A percentile compares a stretch with the other conserved stretches of the same genome.
Evolutionary conservation across 2,329 filamentous ascomycete species (phyloP).

Genomic region (Periglandula ipomoeae): DNA sequence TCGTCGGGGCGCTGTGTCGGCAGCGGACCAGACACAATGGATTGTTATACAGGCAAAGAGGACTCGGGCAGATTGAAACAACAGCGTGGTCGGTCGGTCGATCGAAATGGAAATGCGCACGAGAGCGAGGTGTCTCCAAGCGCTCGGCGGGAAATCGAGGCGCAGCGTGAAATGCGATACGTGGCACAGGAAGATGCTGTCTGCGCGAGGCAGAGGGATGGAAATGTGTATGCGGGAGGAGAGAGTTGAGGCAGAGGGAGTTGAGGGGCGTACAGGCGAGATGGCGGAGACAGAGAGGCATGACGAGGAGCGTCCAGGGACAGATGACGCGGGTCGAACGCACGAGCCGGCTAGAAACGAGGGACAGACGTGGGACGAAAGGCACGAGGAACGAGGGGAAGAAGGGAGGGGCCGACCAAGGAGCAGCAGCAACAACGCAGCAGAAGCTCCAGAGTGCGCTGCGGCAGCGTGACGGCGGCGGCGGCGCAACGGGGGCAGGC

Average conservation of each 20-base stretch:
- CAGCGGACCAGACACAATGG: not conserved
- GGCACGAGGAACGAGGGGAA: not conserved
- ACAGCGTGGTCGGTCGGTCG: not conserved
- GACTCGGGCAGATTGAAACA: not conserved
- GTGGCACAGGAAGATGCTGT: not conserved
- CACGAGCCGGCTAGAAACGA: slow-evolving; percentile 5
- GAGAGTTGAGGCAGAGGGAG: not conserved
- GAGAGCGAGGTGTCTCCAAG: not conserved
- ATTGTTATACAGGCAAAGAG: not conserved
- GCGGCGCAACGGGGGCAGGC: too few relatives aligned
- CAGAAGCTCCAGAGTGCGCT: too few relatives aligned
- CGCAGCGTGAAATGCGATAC: not conserved
- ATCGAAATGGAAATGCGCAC: not conserved
- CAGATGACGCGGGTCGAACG: slow-evolving; percentile 6
- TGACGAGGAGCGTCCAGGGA: slow-evolving; percentile 3
- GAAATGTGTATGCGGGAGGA: slow-evolving; percentile 5
- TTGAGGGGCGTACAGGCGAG: slow-evolving; percentile 6
- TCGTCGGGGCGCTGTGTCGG: not conserved
- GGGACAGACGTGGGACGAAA: not conserved
- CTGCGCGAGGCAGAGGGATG: slow-evolving; percentile 6
- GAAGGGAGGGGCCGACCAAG: not conserved
- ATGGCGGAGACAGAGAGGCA: slow-evolving; percentile 2
- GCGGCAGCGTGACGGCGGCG: too few relatives aligned
- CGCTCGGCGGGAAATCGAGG: not conserved
- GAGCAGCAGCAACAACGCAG: too few relatives aligned